These are phyloP conservation scores for Aspergillus pseudonomiae DNA, from an alignment of 2,329 filamentous ascomycete species.

Conservation along the genomic window DNA sequence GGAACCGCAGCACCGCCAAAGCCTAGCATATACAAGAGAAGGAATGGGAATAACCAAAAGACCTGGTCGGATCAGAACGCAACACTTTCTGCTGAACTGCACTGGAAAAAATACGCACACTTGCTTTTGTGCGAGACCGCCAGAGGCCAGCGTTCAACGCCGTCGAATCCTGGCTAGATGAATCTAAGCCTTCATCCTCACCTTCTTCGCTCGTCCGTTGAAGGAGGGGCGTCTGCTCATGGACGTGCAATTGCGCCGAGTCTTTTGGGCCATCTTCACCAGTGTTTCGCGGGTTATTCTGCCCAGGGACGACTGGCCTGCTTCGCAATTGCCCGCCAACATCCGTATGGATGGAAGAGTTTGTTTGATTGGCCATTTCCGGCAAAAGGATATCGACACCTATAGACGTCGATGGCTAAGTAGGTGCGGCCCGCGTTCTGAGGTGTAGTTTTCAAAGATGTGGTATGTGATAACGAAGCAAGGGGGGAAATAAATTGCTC, in stretches of 20 bases:
- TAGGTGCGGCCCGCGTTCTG: not conserved
- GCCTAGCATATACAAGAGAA: conserved; percentile 78
- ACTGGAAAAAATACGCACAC: conserved; percentile 40
- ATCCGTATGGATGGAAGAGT: conserved; percentile 36
- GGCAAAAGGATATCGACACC: not conserved
- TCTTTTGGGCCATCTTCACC: conserved; percentile 14
- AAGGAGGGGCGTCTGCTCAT: conserved; percentile 35
- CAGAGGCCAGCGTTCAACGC: not conserved
- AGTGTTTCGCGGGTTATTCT: not conserved
- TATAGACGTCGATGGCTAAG: not conserved
- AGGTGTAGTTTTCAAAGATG: not conserved
- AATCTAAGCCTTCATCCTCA: not conserved
- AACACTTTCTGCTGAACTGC: not conserved
- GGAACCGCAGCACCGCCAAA: conserved; percentile 86
- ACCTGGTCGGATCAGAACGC: conserved; percentile 55
- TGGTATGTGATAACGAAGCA: not conserved
- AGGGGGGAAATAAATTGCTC: not conserved
- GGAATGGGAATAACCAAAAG: conserved; percentile 80
- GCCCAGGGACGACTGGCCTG: conserved; percentile 16
- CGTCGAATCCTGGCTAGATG: not conserved
- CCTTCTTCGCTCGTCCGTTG: conserved; percentile 2
- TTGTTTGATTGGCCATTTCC: conserved; percentile 39
- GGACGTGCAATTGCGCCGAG: conserved; percentile 22
- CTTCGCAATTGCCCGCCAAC: conserved; percentile 32
- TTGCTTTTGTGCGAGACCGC: conserved; percentile 50